Evolutionary conservation across 2,329 filamentous ascomycete species (phyloP).

Genomic region (Phialophora verrucosa): DNA sequence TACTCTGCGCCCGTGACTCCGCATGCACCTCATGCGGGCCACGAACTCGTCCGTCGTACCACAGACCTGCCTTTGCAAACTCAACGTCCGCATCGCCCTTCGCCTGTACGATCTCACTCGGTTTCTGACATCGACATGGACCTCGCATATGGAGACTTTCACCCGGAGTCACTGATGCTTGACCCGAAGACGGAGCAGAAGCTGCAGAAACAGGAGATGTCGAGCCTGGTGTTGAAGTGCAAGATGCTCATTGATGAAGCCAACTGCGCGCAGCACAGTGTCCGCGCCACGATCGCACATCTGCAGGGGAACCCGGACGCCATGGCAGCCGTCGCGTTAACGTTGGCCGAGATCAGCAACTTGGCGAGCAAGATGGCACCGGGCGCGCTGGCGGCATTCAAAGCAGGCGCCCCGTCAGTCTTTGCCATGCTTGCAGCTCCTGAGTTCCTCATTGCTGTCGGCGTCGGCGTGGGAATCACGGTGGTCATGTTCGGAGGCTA

Average conservation of each 20-base stretch:
- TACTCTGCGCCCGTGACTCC: slow-evolving; percentile 42
- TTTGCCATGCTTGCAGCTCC: slow-evolving; percentile 86
- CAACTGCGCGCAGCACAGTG: slow-evolving; percentile 85
- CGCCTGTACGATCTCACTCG: slow-evolving; percentile 35
- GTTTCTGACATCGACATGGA: slow-evolving; percentile 73
- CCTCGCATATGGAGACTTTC: slow-evolving; percentile 86
- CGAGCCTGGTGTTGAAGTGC: slow-evolving; percentile 73
- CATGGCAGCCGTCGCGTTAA: slow-evolving; percentile 90
- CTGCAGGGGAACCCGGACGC: slow-evolving; percentile 84
- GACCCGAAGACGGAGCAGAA: slow-evolving; percentile 55
- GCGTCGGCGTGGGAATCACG: slow-evolving; percentile 88
- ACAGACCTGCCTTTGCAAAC: slow-evolving; percentile 37
- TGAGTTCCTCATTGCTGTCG: slow-evolving; percentile 91
- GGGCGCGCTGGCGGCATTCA: slow-evolving; percentile 74
- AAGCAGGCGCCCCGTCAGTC: slow-evolving; percentile 80
- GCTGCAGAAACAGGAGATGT: slow-evolving; percentile 55
- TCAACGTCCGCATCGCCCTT: slow-evolving; percentile 23
- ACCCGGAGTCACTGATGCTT: slow-evolving; percentile 62
- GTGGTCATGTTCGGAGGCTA: slow-evolving; percentile 95
- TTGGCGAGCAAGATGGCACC: slow-evolving; percentile 84
- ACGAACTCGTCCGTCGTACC: slow-evolving; percentile 34
- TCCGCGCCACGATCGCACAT: slow-evolving; percentile 79
- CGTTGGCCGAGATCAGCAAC: slow-evolving; percentile 86
- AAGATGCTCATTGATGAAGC: slow-evolving; percentile 83
- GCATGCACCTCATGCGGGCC: slow-evolving; percentile 28